Base-by-base conservation (phyloP, 2,329 filamentous ascomycete species). In the Juglanconis oblonga region DNA sequence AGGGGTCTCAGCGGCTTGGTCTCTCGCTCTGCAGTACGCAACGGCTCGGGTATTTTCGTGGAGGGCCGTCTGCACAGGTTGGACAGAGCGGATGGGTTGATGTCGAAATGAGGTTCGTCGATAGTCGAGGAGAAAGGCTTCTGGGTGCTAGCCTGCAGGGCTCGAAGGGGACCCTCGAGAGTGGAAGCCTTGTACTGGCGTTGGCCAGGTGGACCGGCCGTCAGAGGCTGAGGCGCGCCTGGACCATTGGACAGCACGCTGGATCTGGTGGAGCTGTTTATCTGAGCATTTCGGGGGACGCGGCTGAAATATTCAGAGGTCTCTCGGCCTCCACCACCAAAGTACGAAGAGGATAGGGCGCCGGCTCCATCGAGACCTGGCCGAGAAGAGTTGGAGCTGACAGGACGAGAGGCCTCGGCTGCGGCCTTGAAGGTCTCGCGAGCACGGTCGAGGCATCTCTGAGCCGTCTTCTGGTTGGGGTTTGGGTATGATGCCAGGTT, bases 401-500 rank as follows among this genome's bases (percentile, higher is more conserved):
- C 57, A 7, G 63, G 63, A 11, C 58, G 63, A 54, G 53, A 68
- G 58, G 59, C 54, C 40, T 38, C 58, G 51, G 47, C 56, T 58
- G 55, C 64, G 52, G 60, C 64, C 61, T 62, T 63, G 65, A 49
- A 48, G 13, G 58, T 55, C 55, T 63, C 50, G 13, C 62, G 53
- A 42, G 52, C 62, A n/a, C 59, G 59, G 56, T 66, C 63, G 47
- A 84, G 76, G 17, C 75, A 71, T 64, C 74, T 78, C 70, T 79
- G 80, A 60, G 82, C 82, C 47, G 70, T 72, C 69, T 79, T 79
- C 68, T 83, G 82, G 67, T 74, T 79, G 7, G 81, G 81, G 64
- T 85, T 85, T 4, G 78, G 74, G 64, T 84, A 85, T 1, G 82
- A 84, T 14, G 82, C 82, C 64, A 85, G 68, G 64, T 80, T 84